Conservation (phyloP, 305 asterid species). For the Fraxinus paxiana region DNA sequence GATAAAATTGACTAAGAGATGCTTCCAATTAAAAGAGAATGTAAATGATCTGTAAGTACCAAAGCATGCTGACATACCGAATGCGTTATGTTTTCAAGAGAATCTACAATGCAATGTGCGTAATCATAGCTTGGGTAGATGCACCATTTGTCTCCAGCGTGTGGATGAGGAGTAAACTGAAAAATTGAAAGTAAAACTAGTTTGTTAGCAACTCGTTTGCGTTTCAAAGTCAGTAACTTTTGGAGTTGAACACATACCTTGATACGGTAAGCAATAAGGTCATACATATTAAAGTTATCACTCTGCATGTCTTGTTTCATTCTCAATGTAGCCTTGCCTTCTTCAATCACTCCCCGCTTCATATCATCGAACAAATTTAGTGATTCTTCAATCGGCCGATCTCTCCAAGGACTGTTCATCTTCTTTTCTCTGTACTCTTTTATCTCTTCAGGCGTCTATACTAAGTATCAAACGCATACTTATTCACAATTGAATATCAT, state of each 20-base stretch:
- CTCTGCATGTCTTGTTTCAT: conserved; percentile 99
- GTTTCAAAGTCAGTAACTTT: conserved; percentile 7
- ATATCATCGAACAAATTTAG: conserved; percentile 67
- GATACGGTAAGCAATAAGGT: conserved; percentile 90
- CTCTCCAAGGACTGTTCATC: conserved; percentile 86
- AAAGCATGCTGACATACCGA: conserved; percentile 51
- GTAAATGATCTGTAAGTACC: neutral
- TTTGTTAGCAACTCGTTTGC: conserved; percentile 18
- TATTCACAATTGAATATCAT: conserved; percentile 2
- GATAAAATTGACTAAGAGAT: neutral
- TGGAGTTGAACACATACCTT: conserved; percentile 46
- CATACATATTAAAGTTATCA: conserved; percentile 85
- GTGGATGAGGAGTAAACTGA: conserved; percentile 95
- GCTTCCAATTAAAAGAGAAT: neutral
- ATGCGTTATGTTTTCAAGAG: conserved; percentile 86
- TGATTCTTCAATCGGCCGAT: conserved; percentile 71
- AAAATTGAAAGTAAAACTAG: conserved; percentile 20
- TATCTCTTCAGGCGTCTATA: conserved; percentile 72
- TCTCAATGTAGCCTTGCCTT: conserved; percentile 89
- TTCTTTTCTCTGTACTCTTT: conserved; percentile 75
- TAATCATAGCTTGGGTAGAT: conserved; percentile 93
- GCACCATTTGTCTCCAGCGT: conserved; percentile 95
- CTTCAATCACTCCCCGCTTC: conserved; percentile 74
- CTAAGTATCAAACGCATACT: conserved; percentile 17
- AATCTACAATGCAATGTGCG: conserved; percentile 89